phyloP scores from a whole-genome alignment of 352 stramenopile genomes.

The Phytophthora foliorum region DNA sequence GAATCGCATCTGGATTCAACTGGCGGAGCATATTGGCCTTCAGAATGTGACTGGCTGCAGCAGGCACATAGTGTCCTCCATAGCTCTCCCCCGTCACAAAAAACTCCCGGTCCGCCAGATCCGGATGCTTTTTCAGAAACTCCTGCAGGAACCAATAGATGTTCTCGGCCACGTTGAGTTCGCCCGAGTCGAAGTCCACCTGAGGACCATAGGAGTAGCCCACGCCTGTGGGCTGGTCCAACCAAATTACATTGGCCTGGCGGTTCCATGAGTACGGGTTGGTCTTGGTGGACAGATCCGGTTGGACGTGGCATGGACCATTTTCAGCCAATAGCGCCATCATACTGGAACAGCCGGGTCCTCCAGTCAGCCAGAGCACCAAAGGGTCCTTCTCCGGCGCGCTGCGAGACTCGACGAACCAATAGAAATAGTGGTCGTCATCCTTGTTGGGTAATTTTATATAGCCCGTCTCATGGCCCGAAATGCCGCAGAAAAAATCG shows the following conservation, averaged over 20 bases:
- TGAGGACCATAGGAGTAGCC: conserved; percentile 70
- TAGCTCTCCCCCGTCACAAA: conserved; percentile 81
- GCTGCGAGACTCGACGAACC: conserved; percentile 63
- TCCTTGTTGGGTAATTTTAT: conserved; percentile 61
- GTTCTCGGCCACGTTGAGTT: conserved; percentile 67
- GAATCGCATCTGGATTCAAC: conserved; percentile 25
- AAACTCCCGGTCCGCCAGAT: conserved; percentile 57
- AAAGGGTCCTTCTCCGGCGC: conserved; percentile 52
- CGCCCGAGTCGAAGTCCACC: conserved; percentile 54
- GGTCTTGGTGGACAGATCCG: conserved; percentile 49
- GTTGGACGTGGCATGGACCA: conserved; percentile 63
- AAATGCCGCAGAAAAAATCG: conserved; percentile 52
- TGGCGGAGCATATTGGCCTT: conserved; percentile 49
- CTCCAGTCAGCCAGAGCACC: conserved; percentile 75
- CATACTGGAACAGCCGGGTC: conserved; percentile 71
- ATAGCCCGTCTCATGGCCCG: conserved; percentile 56
- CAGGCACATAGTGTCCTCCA: conserved; percentile 73
- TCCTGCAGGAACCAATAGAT: conserved; percentile 82
- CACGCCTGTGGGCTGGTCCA: conserved; percentile 74
- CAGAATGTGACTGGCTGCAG: conserved; percentile 61
- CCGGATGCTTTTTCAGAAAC: conserved; percentile 64
- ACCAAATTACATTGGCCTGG: conserved; percentile 76
- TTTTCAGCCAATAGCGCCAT: conserved; percentile 68
- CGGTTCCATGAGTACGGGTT: conserved; percentile 77
- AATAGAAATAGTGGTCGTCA: conserved; percentile 79